Evolutionary conservation across 2,329 filamentous ascomycete species (phyloP), one percentile per base, ranked within the genome.

Genomic region (Arthrinium phaeospermum): DNA sequence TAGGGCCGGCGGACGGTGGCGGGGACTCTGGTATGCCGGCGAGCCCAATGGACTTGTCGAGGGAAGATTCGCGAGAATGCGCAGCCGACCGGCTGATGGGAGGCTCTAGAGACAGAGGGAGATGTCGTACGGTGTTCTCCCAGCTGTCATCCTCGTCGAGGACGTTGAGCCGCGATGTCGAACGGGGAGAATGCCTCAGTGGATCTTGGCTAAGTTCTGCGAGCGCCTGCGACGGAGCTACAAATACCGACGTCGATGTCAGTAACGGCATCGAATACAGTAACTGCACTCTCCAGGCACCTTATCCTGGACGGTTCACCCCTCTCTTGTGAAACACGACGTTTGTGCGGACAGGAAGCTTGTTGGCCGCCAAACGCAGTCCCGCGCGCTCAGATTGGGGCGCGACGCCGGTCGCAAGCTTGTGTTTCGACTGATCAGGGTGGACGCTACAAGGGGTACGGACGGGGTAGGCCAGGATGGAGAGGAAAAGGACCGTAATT

Each of bases 171-270:
- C 85, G 86, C 72, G 86, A 83, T 74, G 86, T 83, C 76, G 86
- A 80, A 76, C 86, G 85, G 71, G 86, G 82, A 72, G 87, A 84
- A 78, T 87, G 88, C 80, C 87, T 89, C 77, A 84, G 78, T 75
- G 85, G 82, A 78, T 89, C 87, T 79, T 85, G 83, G 76, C 83
- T 80, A 79, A 87, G 86, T 79, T 90, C 88, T 81, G 87, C 85
- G 84, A 86, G 83, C 83, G 87, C 85, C 85, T 90, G 88, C 81
- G 88, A 89, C 85, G 87, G 86, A 85, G 87, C 88, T 90, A 76
- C 53, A 75, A 72, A 69, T 73, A 75, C 75, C 75, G 75, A 78
- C 73, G 75, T 70, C 47, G 47, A 70, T 67, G 73, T 75, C 71
- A 76, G 80, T 72, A 80, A 79, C 75, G 73, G 73, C 74, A 76